Base-by-base conservation (phyloP, 176 grass and related monocot species). In the Eleusine coracana region DNA sequence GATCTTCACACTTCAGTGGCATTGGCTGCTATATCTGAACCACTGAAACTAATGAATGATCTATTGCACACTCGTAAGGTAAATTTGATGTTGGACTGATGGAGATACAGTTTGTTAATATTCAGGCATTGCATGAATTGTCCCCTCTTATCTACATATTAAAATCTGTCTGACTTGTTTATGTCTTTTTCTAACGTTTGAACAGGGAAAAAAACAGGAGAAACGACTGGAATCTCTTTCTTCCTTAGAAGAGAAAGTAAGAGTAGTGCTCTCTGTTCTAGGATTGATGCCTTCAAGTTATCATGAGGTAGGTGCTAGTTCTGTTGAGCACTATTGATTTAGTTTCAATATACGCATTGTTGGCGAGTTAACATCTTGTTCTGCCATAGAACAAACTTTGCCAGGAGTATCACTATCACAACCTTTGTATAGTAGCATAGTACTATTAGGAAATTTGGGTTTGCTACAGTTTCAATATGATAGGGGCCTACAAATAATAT, bases 51-150 rank as follows among this genome's bases (percentile, higher is more conserved):
- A 66, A 90, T 95, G 71, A 98, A 95, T 54, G 96, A 98, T 78
- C 45, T 98, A 15, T 71, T 98, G 44, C 96, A 95, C 64, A 93
- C 96, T 68, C 87, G 90, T 40, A 98, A 98, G 96, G 93, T 98
- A 93, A 41, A 31, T 54, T 0, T 71, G 69, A 8, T 80, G 50
- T 64, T 48, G 25, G 78, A 80, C 49, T 61, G 11, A 28, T 74
- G 44, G 7, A 84, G 27, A 80, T 29, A 58, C 42, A 37, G 20
- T 71, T 88, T 27, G 27, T 27, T 59, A 59, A 16, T 18, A 77
- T 39, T 82, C 3, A 23, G 38, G 41, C 68, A 14, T 17, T 44
- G 25, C 54, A 1, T 50, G 20, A 73, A 65, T 27, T 68, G 20
- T 44, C 66, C 21, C 13, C 74, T 85, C 34, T 36, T 78, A 60